Conservation (phyloP, 108 stramenopile species). For the Cyclotella choctawhatcheeana region DNA sequence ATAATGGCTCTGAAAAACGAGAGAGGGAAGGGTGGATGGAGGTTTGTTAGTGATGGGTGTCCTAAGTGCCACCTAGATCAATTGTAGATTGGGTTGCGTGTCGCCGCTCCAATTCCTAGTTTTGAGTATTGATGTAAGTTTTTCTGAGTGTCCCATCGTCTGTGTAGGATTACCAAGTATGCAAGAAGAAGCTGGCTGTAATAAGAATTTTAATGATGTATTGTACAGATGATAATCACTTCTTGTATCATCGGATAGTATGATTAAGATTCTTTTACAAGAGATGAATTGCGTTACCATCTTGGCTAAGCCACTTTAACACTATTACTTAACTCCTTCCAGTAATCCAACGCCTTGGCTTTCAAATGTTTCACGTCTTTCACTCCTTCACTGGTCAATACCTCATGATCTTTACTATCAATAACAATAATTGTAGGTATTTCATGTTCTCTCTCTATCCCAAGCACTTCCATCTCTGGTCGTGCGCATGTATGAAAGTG, state of each 20-base stretch:
- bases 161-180: too few species aligned
- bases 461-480: conserved; percentile 56
- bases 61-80: too few species aligned
- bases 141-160: too few species aligned
- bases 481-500: conserved; percentile 64
- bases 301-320: neutral
- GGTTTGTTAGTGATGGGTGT: conserved; percentile 11
- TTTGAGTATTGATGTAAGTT: too few species aligned
- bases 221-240: too few species aligned
- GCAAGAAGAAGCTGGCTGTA: too few species aligned
- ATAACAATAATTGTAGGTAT: conserved; percentile 73
- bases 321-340: conserved; percentile 23
- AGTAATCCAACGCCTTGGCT: conserved; percentile 50
- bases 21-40: conserved; percentile 19
- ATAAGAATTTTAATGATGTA: too few species aligned
- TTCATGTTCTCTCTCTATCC: conserved; percentile 58
- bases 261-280: neutral
- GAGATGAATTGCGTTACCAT: too few species aligned
- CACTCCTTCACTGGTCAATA: conserved; percentile 60
- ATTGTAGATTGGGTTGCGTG: too few species aligned
- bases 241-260: too few species aligned
- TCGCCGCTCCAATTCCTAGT: too few species aligned
- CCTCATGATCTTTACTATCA: conserved; percentile 56
- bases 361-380: conserved; percentile 55
- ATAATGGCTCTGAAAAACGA: conserved; percentile 13